These are phyloP conservation scores for Colletotrichum godetiae DNA, from an alignment of 2,329 filamentous ascomycete species.

Conservation along the genomic window DNA sequence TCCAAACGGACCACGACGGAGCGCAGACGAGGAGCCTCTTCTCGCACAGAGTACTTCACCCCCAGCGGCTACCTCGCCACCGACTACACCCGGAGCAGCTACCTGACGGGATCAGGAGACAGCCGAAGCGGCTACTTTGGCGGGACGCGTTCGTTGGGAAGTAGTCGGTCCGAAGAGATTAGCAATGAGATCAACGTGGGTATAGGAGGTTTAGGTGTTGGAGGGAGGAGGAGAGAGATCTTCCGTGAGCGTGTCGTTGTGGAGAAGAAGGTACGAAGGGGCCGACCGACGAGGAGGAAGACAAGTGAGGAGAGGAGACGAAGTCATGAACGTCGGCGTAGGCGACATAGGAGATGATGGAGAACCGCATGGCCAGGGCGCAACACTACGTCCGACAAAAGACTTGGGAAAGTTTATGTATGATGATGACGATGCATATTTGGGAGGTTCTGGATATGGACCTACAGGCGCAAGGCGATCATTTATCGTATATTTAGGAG, in stretches of 20 bases:
- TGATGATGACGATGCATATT: background rate
- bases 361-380: background rate
- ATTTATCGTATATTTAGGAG: background rate
- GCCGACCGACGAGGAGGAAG: background rate
- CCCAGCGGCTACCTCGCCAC: slow-evolving; percentile 3
- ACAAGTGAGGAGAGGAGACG: slow-evolving; percentile 11
- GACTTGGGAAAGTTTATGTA: background rate
- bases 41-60: slow-evolving; percentile 8
- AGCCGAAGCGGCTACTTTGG: background rate
- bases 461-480: background rate
- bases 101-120: background rate
- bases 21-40: background rate
- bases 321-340: slow-evolving; percentile 7
- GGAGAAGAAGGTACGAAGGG: slow-evolving; percentile 13
- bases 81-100: background rate
- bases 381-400: background rate
- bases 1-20: background rate
- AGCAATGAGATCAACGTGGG: background rate
- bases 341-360: background rate
- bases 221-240: background rate
- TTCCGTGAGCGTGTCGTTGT: background rate
- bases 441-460: background rate
- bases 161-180: slow-evolving; percentile 5
- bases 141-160: background rate
- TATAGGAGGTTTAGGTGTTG: background rate